Conservation (phyloP, 2,329 filamentous ascomycete species). For the Arthrobotrys megalospora region DNA sequence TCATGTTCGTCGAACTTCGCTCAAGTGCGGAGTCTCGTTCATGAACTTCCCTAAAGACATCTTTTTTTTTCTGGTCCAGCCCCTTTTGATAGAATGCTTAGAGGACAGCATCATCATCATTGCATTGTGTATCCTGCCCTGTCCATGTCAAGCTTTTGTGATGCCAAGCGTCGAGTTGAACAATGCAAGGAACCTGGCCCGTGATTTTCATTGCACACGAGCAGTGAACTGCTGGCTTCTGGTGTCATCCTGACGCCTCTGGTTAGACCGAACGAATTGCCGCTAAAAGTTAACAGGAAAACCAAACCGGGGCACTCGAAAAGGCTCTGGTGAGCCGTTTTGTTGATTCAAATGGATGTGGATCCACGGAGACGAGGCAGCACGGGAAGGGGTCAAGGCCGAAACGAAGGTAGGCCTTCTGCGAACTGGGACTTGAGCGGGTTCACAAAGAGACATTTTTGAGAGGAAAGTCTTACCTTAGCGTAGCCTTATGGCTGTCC, state of each 20-base stretch:
- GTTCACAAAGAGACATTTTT: conserved; percentile 30
- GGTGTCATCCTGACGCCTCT: conserved; percentile 30
- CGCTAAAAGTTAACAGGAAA: conserved; percentile 38
- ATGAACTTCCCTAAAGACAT: background rate
- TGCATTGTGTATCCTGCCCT: conserved; percentile 8
- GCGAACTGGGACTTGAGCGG: background rate
- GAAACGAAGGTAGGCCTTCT: conserved; percentile 13
- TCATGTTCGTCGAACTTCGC: background rate
- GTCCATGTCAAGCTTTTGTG: conserved; percentile 47
- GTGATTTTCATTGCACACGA: conserved; percentile 46
- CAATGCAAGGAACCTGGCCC: conserved; percentile 13
- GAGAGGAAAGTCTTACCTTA: conserved; percentile 29
- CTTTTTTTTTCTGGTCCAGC: background rate
- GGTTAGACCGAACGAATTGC: conserved; percentile 42
- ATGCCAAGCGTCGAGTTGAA: background rate
- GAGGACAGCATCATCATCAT: conserved; percentile 10
- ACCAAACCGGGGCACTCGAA: conserved; percentile 6
- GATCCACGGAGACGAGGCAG: conserved; percentile 35
- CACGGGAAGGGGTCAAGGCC: conserved; percentile 31
- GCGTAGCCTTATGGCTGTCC: conserved; percentile 33
- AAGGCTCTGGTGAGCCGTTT: conserved; percentile 36
- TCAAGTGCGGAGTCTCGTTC: background rate
- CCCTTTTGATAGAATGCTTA: conserved; percentile 10
- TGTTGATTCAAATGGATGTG: conserved; percentile 11
- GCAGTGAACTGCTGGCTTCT: conserved; percentile 5